Conservation (phyloP, 306 rosid genomes). For the Trifolium pratense region DNA sequence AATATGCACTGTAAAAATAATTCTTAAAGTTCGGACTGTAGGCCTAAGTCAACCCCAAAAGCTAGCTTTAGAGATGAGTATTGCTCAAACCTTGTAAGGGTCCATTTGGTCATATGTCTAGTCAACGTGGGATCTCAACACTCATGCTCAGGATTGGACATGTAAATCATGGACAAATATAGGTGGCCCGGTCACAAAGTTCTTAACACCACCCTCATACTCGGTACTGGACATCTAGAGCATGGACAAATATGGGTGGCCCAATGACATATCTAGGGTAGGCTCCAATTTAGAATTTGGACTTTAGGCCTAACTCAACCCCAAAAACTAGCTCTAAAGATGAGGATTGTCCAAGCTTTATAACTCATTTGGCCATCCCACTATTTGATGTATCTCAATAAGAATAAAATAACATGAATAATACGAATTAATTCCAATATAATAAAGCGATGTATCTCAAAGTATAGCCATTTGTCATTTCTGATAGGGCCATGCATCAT, state of each 20-base stretch:
- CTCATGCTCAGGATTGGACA: not conserved
- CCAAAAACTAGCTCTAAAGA: not conserved
- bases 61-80: not conserved
- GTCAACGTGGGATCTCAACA: not conserved
- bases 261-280: conserved; percentile 12
- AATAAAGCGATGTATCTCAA: conserved; percentile 10
- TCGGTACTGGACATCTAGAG: not conserved
- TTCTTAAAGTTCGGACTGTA: not conserved
- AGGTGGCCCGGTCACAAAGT: not conserved
- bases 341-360: not conserved
- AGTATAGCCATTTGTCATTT: not conserved
- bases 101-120: not conserved
- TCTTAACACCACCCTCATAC: conserved; percentile 6
- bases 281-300: not conserved
- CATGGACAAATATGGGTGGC: not conserved
- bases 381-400: not conserved
- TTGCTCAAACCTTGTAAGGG: not conserved
- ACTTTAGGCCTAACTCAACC: not conserved
- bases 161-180: conserved; percentile 13
- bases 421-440: conserved; percentile 13
- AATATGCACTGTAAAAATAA: conserved; percentile 12
- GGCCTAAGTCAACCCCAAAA: conserved; percentile 6
- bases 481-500: conserved; percentile 6
- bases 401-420: conserved; percentile 1
- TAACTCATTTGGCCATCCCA: not conserved